phyloP scores from a whole-genome alignment of 805 yeast genomes.

The Cyberlindnera sargentensis region DNA sequence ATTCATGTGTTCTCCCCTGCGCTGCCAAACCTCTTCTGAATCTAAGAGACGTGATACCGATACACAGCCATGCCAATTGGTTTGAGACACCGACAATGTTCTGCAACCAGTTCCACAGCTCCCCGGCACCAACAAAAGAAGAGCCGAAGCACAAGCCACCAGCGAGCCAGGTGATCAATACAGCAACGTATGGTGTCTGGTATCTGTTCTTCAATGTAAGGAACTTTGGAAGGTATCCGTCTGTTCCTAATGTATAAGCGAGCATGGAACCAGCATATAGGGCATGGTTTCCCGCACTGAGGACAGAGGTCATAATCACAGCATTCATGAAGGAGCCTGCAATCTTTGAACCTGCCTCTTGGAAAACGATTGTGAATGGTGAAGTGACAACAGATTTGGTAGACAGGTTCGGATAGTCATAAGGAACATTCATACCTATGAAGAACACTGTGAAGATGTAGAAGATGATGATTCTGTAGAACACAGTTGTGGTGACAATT shows the following conservation, averaged over 20 bases:
- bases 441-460: constrained; percentile 40
- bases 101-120: constrained; percentile 48
- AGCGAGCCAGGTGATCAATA: constrained; percentile 41
- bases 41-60: constrained; percentile 42
- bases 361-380: constrained; percentile 60
- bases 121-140: constrained; percentile 46
- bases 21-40: constrained; percentile 38
- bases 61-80: constrained; percentile 44
- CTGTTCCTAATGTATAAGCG: constrained; percentile 43
- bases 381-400: constrained; percentile 54
- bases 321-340: constrained; percentile 58
- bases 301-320: constrained; percentile 52
- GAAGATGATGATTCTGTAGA: constrained; percentile 46
- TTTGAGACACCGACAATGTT: constrained; percentile 47
- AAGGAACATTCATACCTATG: constrained; percentile 50
- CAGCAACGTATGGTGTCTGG: constrained; percentile 44
- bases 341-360: constrained; percentile 53
- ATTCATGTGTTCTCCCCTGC: constrained; percentile 37
- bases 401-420: constrained; percentile 39
- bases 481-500: constrained; percentile 46
- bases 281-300: constrained; percentile 40
- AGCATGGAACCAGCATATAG: constrained; percentile 50
- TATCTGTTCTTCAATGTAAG: constrained; percentile 36
- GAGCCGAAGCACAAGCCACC: constrained; percentile 58
- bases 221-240: constrained; percentile 42